Base-by-base conservation (phyloP, 495 filamentous ascomycete species). In the Annulohypoxylon stygium region DNA sequence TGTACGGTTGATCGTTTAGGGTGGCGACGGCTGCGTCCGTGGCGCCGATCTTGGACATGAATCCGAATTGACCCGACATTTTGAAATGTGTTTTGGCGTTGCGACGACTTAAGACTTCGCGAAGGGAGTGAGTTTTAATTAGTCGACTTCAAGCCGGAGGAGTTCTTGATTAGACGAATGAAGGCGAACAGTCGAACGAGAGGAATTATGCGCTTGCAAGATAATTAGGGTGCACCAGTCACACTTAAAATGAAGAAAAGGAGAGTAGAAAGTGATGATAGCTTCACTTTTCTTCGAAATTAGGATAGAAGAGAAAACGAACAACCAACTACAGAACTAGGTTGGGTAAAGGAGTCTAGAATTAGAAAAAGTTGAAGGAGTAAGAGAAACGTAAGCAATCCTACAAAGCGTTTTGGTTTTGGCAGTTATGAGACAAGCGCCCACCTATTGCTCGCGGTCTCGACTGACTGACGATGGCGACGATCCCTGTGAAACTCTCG, bases 1-100 rank as follows among this genome's bases (percentile, higher is more conserved):
- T 76, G 70, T 82, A 79, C 39, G 84, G 84, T 75, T 86, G 84
- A 78, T 86, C 84, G 78, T 86, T 86, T 62, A 86, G 78, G n/a
- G 81, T 81, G 62, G 83, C 83, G 54, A 86, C 83, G 70, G 83
- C 84, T 63, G 82, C 66, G n/a, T 78, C 77, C 4, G 84, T 85
- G 12, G 83, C 84, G 74, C 84, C 84, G 45, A 86, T 83, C 58
- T 71, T 80, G 78, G 48, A 23, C 60, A 86, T 82, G 79, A 82
- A 86, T 70, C 82, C 83, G 76, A 86, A 86, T 69, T 84, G 83
- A 45, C 83, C 83, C n/a, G 71, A 66, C 72, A 77, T 76, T 61
- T 67, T 76, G 61, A 37, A 36, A 30, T 26, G 12, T 60, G 37
- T 39, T 65, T 59, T 59, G 34, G 20, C 14, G 59, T 69, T 25